Evolutionary conservation across 306 rosid species (phyloP).

Genomic region (Delonix regia): DNA sequence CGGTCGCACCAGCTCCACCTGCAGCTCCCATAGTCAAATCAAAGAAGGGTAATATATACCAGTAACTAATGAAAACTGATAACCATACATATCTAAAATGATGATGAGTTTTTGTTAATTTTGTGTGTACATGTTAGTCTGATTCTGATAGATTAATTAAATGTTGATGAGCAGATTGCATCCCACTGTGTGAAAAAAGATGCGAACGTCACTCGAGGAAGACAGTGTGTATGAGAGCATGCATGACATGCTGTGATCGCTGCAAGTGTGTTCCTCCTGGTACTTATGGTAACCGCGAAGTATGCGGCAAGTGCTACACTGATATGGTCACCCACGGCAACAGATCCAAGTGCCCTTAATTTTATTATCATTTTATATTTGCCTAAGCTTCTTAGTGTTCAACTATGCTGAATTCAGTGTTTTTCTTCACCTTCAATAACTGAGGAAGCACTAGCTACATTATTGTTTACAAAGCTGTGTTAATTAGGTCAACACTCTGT

Average conservation of each 20-base stretch:
- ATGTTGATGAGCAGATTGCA: conserved; percentile 59
- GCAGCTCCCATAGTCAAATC: conserved; percentile 56
- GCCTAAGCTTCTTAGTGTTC: neutral
- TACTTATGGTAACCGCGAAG: conserved; percentile 78
- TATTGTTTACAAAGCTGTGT: neutral
- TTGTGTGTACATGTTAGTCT: too few species aligned
- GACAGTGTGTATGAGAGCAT: conserved; percentile 68
- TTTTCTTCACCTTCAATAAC: neutral
- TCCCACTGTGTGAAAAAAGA: conserved; percentile 61
- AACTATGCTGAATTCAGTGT: neutral
- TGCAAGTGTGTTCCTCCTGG: conserved; percentile 98
- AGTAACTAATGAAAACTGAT: neutral
- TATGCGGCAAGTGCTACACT: conserved; percentile 91
- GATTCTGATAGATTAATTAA: neutral
- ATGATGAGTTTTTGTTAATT: neutral
- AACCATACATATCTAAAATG: neutral
- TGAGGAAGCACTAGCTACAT: neutral
- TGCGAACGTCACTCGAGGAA: conserved; percentile 68
- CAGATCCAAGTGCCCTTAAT: conserved; percentile 74
- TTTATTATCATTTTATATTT: neutral
- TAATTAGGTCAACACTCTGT: neutral
- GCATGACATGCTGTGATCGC: conserved; percentile 78
- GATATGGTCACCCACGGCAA: conserved; percentile 75
- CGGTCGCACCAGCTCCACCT: conserved; percentile 42
- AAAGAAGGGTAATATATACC: conserved; percentile 47